Evolutionary conservation across 2,329 filamentous ascomycete genomes (phyloP), one percentile per base, ranked within the genome.

Genomic region (Hypoxylon sp.): DNA sequence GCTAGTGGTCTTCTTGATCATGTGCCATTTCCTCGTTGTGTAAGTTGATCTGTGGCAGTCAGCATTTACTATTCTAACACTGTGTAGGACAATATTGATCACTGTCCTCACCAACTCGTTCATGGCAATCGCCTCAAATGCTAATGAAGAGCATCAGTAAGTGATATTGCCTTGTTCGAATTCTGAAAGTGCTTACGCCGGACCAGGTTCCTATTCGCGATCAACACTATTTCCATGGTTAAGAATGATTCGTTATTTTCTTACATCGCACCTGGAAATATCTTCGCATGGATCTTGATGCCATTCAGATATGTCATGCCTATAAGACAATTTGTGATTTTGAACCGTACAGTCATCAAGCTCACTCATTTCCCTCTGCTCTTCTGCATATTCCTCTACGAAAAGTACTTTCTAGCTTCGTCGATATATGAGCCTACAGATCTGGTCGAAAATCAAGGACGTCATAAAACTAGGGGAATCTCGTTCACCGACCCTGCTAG

Each of bases 181-280:
- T 13, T 48, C 35, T 5, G 5, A 31, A 33, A 31, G 33, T 59
- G 6, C 39, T 73, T 68, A 74, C 70, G 51, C 8, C 10, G 1
- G 19, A 3, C 5, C 52, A 88, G 86, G 65, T 98, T 97, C 77
- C 82, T 98, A 2, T 98, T 98, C 76, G 95, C 95, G 0, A 94
- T 98, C 79, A 98, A 98, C 77, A 97, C 95, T 3, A 97, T 98
- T 54, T 97, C 94, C 3, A 97, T 97, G 93, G 95, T 98, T 72
- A 98, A 98, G 80, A 97, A 96, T n/a, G 95, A 98, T 78, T 92
- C 94, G 0, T 84, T 98, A 0, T 98, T 98, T 83, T 97, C 94
- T 3, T 98, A 98, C 78, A 88, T 98, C 67, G 92, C 95, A 1
- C 95, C 95, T 0, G 91, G 92, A 13, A 98, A 98, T 77, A 92